Conservation (phyloP, 768 basidiomycete species). For the Chiua virens region DNA sequence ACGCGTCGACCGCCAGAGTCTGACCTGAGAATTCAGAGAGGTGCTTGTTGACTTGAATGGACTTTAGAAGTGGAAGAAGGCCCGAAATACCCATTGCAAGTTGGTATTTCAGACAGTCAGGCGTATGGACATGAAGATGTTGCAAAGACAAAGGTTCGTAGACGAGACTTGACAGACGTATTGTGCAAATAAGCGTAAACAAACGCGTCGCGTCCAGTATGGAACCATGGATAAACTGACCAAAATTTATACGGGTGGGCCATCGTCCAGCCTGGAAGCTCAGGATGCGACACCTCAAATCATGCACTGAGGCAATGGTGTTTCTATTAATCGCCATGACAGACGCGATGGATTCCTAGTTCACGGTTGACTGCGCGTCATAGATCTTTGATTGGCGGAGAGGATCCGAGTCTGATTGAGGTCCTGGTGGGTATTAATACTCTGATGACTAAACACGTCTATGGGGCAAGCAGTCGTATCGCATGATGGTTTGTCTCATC, state of each 20-base stretch:
- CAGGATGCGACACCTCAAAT: too few species aligned
- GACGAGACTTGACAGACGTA: not conserved
- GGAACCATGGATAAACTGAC: too few species aligned
- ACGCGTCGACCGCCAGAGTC: constrained; percentile 90
- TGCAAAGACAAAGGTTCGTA: constrained; percentile 1
- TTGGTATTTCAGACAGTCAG: not conserved
- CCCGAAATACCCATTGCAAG: constrained; percentile 86
- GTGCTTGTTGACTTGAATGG: constrained; percentile 77
- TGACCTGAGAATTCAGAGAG: constrained; percentile 83
- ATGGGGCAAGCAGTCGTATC: too few species aligned
- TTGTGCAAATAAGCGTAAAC: constrained; percentile 28
- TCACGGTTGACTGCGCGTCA: too few species aligned
- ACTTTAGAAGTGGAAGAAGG: constrained; percentile 84
- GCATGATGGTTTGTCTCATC: too few species aligned
- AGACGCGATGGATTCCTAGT: too few species aligned
- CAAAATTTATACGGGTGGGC: constrained; percentile 5
- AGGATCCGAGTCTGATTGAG: too few species aligned
- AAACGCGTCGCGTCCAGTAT: constrained; percentile 30
- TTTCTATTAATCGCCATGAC: too few species aligned
- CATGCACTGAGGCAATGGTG: too few species aligned
- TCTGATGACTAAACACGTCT: too few species aligned
- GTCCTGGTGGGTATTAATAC: too few species aligned
- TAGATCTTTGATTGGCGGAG: too few species aligned
- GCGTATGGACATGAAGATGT: not conserved
- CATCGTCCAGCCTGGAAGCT: not conserved